Conservation (phyloP, 768 basidiomycete species). For the Lactifluus hygrophoroides region DNA sequence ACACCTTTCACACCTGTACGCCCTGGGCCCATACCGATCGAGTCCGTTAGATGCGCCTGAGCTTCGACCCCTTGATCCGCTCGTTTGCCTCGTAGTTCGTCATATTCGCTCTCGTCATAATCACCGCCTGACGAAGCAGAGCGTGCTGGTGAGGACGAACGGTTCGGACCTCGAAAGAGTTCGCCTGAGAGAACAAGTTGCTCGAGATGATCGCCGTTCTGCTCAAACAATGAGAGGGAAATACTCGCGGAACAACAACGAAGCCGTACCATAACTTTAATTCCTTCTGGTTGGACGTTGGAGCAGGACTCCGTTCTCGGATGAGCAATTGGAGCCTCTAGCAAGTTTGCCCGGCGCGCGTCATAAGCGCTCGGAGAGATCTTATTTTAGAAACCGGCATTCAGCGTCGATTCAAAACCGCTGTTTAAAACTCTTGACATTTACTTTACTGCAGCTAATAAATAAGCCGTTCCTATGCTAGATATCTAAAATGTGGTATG, state of each 20-base stretch:
- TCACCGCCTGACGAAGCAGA: slow-evolving; percentile 42
- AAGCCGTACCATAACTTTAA: slow-evolving; percentile 1
- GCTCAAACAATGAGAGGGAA: neutral
- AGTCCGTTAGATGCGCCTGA: slow-evolving; percentile 37
- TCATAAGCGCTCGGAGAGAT: neutral
- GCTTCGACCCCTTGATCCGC: slow-evolving; percentile 35
- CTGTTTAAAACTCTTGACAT: no score
- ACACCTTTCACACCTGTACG: slow-evolving; percentile 87
- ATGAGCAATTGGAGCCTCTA: neutral
- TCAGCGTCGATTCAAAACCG: no score
- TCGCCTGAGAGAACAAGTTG: slow-evolving; percentile 70
- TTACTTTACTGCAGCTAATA: no score
- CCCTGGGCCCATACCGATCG: slow-evolving; percentile 80
- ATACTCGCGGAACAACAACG: neutral
- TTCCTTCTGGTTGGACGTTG: neutral
- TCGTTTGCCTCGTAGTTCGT: slow-evolving; percentile 27
- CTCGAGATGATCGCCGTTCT: slow-evolving; percentile 36
- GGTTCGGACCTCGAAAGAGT: slow-evolving; percentile 47
- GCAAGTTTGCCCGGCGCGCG: neutral
- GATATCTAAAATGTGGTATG: neutral
- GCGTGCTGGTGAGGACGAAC: slow-evolving; percentile 58
- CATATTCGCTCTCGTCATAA: slow-evolving; percentile 47
- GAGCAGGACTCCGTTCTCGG: neutral
- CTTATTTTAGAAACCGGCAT: neutral
- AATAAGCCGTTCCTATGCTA: neutral